Evolutionary conservation across 306 rosid genomes (phyloP), one percentile per base, ranked within the genome.

Genomic region (Comarum palustre): DNA sequence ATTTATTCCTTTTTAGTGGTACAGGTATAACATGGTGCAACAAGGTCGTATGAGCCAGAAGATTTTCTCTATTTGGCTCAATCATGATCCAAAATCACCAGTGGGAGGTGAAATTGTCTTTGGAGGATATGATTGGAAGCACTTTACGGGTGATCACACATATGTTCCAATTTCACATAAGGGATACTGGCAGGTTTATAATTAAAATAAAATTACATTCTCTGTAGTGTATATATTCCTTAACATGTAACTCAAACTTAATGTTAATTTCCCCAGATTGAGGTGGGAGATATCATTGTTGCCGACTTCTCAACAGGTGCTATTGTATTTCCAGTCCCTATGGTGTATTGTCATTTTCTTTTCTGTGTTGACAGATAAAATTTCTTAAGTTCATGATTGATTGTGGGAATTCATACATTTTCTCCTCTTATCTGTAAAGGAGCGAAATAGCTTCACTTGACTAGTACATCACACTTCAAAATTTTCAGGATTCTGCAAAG

Each of bases 101-200:
- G 51, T 82, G 47, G 86, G 86, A 66, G 86, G 86, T 57, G 86
- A 82, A 70, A 71, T 82, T 15, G 86, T 82, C 55, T 69, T 82
- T 77, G 96, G 96, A 66, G 96, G 96, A 64, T 66, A 85, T 79
- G 91, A 88, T 64, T 78, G 75, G 73, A 85, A 79, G 62, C 93
- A 77, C 73, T 90, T 88, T 77, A 82, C 69, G 59, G 96, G 93
- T 52, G 89, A 88, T 16, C 96, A 88, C 71, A 90, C 85, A 32
- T 88, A 86, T 19, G 80, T 80, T 55, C 93, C 93, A 0, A 58
- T 90, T 50, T 78, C 89, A 65, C 75, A 73, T 45, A 68, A 82
- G 73, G 93, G 90, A 55, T 86, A 86, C 83, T 90, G 96, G 93
- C 91, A 86, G 96, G 96, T 90, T 52, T 66, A 41, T 24, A 72